Evolutionary conservation across 2,329 filamentous ascomycete species (phyloP).

Genomic region (Pseudocercospora fuligena): DNA sequence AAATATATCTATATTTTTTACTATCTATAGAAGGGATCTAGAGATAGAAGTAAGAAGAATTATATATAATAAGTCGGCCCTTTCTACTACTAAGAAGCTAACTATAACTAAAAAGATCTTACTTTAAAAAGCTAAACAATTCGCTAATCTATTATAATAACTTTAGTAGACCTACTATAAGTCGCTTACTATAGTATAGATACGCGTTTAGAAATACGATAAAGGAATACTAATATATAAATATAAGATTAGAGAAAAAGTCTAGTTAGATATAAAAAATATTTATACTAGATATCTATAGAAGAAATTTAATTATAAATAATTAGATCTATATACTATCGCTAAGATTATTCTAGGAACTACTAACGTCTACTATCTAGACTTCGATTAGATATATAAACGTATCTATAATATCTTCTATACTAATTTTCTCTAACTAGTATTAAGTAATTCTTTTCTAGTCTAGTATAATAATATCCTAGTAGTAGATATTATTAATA

Average conservation of each 20-base stretch:
- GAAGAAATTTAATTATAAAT: not conserved
- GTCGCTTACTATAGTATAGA: not conserved
- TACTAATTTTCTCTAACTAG: no score
- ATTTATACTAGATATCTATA: not conserved
- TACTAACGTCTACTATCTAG: no score
- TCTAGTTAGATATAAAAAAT: not conserved
- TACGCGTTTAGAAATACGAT: not conserved
- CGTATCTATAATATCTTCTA: no score
- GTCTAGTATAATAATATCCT: no score
- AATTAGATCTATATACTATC: no score
- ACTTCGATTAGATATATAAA: no score
- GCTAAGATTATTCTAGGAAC: no score
- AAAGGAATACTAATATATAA: not conserved
- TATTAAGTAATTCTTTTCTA: no score
- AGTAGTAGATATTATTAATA: no score
- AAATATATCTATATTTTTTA: not conserved
- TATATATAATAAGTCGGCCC: no score
- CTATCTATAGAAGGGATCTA: not conserved
- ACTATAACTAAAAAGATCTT: not conserved
- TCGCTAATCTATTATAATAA: not conserved
- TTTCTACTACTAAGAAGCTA: no score
- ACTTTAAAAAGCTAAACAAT: no score
- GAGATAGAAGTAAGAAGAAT: not conserved
- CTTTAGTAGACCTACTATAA: not conserved
- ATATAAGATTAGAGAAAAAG: not conserved